Evolutionary conservation across 768 basidiomycete genomes (phyloP), one percentile per base, ranked within the genome.

Genomic region (Cystobasidium tubakii): DNA sequence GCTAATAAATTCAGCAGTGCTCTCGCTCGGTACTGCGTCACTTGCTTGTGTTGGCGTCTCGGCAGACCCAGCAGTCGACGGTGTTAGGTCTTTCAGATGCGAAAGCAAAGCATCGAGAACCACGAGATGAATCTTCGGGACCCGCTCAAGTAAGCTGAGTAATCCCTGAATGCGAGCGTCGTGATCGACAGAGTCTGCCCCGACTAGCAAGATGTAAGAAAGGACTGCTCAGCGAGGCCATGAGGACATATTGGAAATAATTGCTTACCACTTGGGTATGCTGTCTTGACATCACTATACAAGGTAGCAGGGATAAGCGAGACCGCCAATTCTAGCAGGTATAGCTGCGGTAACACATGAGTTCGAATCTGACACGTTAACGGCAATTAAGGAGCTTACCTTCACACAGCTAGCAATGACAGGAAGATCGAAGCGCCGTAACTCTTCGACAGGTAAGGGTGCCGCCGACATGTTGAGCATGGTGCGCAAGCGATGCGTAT

Each of bases 261-360:
- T n/a, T n/a, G n/a, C 46, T 67, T 46, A 19, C 43, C 54, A 23
- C 44, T 85, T 4, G 91, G 92, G 78, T 96, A 97, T n/a, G 96
- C 76, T 75, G 87, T 88, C 69, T 90, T 86, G 75, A 94, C 84
- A 34, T 96, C 93, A 53, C 94, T 92, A 90, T 93, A 98, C 55
- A 89, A 87, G 78, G 94, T 91, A 84, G 88, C 95, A 60, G 90
- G 82, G 27, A 87, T 85, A 13, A 96, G 81, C 31, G 95, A 92
- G 9, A 92, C 92, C 79, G 91, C 87, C 31, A 97, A 85, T 80
- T 96, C 93, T 21, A 95, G 84, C 33, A 88, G 42, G n/a, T 43
- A 72, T 1, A 67, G 42, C 86, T 86, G 17, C 95, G 80, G 36
- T 93, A 92, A 10, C 91, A 90, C 79, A 92, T 88, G 31, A 98